Conservation (phyloP, 2,329 filamentous ascomycete species). For the Cordyceps cateniannulata region DNA sequence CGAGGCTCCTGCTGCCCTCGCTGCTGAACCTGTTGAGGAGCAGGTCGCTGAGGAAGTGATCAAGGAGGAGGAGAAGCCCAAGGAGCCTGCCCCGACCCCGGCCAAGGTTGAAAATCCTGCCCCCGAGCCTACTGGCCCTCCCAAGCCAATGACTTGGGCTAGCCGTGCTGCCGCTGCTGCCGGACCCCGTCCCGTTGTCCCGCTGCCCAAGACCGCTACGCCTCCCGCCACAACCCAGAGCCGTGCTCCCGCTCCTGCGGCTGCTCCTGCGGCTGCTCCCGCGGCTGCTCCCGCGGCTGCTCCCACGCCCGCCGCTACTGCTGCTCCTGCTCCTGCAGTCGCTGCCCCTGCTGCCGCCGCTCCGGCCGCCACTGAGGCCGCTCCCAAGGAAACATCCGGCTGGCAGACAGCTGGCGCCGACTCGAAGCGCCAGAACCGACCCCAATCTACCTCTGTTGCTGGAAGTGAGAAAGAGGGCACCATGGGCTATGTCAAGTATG, state of each 20-base stretch:
- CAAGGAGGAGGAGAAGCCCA: constrained; percentile 59
- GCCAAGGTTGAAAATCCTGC: constrained; percentile 32
- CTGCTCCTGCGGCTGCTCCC: constrained; percentile 33
- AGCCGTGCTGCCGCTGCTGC: constrained; percentile 58
- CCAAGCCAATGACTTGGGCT: constrained; percentile 70
- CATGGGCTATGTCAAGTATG: constrained; percentile 91
- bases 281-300: constrained; percentile 38
- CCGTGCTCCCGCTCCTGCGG: constrained; percentile 44
- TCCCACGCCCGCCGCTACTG: constrained; percentile 40
- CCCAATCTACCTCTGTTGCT: constrained; percentile 55
- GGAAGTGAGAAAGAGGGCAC: constrained; percentile 66
- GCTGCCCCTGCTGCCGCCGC: constrained; percentile 20
- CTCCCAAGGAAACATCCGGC: constrained; percentile 43
- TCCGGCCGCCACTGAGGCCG: constrained; percentile 26
- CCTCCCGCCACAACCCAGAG: constrained; percentile 41
- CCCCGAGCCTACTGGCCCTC: constrained; percentile 39
- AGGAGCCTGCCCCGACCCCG: constrained; percentile 53
- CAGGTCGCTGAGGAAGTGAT: constrained; percentile 49
- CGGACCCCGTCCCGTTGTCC: constrained; percentile 45
- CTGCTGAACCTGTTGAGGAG: constrained; percentile 29
- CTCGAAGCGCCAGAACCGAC: constrained; percentile 75
- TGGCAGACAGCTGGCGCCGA: constrained; percentile 88
- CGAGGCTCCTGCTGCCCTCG: not conserved
- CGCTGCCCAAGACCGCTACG: constrained; percentile 51
- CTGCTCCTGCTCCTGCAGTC: constrained; percentile 26